Conservation (phyloP, 2,329 filamentous ascomycete species). For the Fusarium zealandicum region DNA sequence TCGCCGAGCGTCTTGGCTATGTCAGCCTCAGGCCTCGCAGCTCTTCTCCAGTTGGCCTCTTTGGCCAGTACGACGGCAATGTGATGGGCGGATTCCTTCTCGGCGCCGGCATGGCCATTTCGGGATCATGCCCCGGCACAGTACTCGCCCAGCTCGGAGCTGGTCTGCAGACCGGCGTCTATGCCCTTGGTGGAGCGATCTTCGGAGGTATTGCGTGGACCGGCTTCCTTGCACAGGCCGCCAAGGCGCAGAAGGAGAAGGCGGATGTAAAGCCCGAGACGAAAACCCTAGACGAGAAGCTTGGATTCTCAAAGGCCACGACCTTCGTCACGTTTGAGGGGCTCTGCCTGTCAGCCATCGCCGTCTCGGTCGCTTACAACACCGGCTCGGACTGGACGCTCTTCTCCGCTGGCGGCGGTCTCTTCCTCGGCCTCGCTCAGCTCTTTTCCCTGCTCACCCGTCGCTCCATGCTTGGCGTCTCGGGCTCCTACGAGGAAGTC, state of each 20-base stretch:
- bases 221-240: constrained; percentile 49
- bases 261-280: constrained; percentile 38
- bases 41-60: constrained; percentile 60
- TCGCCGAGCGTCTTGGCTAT: constrained; percentile 54
- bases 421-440: constrained; percentile 66
- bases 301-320: constrained; percentile 49
- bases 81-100: constrained; percentile 67
- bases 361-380: constrained; percentile 45
- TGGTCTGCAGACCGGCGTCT: constrained; percentile 59
- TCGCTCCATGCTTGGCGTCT: constrained; percentile 65
- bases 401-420: constrained; percentile 61
- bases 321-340: constrained; percentile 54
- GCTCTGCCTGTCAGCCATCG: constrained; percentile 51
- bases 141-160: constrained; percentile 66
- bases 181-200: constrained; percentile 61
- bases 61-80: constrained; percentile 68
- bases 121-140: constrained; percentile 71
- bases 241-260: constrained; percentile 42
- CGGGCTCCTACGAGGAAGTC: constrained; percentile 66
- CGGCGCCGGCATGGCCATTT: constrained; percentile 71
- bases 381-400: constrained; percentile 38
- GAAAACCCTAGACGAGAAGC: constrained; percentile 49
- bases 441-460: constrained; percentile 62
- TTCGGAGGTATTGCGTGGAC: constrained; percentile 63
- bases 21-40: constrained; percentile 55